phyloP scores from a whole-genome alignment of 1,284 basidiomycete species.

The Kwoniella shivajii region DNA sequence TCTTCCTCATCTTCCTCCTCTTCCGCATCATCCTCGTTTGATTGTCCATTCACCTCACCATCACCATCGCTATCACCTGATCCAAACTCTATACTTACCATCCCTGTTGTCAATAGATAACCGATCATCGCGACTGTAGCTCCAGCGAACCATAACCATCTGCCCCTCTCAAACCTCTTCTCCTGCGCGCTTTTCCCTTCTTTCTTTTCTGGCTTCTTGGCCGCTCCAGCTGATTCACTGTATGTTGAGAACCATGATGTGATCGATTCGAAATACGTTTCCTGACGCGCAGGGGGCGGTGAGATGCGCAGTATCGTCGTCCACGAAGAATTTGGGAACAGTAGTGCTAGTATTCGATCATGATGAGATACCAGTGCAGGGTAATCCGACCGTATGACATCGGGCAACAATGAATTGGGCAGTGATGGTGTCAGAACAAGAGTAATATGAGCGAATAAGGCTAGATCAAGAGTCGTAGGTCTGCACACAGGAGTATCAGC shows the following conservation, averaged over 20 bases:
- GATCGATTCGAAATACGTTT: conserved; percentile 5
- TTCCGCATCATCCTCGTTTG: conserved; percentile 9
- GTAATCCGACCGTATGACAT: conserved; percentile 41
- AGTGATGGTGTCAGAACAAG: conserved; percentile 46
- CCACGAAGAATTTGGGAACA: conserved; percentile 28
- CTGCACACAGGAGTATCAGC: conserved; percentile 17
- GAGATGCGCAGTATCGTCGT: conserved; percentile 2
- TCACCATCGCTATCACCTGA: conserved; percentile 13
- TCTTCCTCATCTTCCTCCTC: conserved; percentile 3
- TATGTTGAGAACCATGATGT: conserved; percentile 4
- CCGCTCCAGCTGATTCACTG: not conserved
- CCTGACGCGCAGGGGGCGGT: not conserved
- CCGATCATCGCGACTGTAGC: conserved; percentile 37
- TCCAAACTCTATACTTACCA: conserved; percentile 39
- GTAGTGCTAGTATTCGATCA: conserved; percentile 26
- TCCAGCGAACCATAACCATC: conserved; percentile 47
- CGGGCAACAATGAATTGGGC: conserved; percentile 48
- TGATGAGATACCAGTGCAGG: conserved; percentile 43
- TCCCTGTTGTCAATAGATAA: conserved; percentile 43
- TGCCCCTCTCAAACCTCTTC: conserved; percentile 34
- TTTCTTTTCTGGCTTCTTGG: conserved; percentile 8
- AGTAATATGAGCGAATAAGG: conserved; percentile 51
- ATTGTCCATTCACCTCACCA: conserved; percentile 4
- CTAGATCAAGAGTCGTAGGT: conserved; percentile 47
- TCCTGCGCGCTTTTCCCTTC: conserved; percentile 26